These are phyloP conservation scores for Castanospermum australe DNA, from an alignment of 306 rosid species.

Conservation along the genomic window DNA sequence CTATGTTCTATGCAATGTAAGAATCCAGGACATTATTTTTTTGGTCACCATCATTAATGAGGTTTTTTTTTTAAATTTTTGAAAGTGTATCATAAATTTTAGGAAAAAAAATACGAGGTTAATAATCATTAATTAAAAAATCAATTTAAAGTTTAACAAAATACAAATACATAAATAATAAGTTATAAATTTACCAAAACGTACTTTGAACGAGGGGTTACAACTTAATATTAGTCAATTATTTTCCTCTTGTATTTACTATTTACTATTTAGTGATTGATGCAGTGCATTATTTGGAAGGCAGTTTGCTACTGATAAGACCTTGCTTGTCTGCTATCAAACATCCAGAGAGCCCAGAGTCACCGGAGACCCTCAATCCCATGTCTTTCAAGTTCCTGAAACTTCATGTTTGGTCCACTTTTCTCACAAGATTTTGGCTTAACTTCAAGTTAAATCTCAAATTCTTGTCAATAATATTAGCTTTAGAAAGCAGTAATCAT, in stretches of 20 bases:
- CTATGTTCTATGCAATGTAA: too few relatives aligned
- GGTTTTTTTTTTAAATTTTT: too few relatives aligned
- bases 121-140: too few relatives aligned
- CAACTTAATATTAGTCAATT: too few relatives aligned
- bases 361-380: conserved; percentile 46
- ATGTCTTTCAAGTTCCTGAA: conserved; percentile 12
- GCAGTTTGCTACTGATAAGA: conserved; percentile 34
- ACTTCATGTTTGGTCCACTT: neutral
- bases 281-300: conserved; percentile 35
- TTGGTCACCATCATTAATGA: too few relatives aligned
- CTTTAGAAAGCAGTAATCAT: conserved; percentile 1
- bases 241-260: conserved; percentile 30
- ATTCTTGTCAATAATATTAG: neutral
- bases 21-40: too few relatives aligned
- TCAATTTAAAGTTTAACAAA: too few relatives aligned
- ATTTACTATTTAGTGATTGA: conserved; percentile 15
- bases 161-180: too few relatives aligned
- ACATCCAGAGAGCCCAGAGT: conserved; percentile 24
- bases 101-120: too few relatives aligned
- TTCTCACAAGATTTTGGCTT: neutral
- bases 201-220: too few relatives aligned
- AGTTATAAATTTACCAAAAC: too few relatives aligned
- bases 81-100: too few relatives aligned
- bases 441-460: neutral
- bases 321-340: conserved; percentile 28